Evolutionary conservation across 495 filamentous ascomycete species (phyloP).

Genomic region (Platismatia glauca): DNA sequence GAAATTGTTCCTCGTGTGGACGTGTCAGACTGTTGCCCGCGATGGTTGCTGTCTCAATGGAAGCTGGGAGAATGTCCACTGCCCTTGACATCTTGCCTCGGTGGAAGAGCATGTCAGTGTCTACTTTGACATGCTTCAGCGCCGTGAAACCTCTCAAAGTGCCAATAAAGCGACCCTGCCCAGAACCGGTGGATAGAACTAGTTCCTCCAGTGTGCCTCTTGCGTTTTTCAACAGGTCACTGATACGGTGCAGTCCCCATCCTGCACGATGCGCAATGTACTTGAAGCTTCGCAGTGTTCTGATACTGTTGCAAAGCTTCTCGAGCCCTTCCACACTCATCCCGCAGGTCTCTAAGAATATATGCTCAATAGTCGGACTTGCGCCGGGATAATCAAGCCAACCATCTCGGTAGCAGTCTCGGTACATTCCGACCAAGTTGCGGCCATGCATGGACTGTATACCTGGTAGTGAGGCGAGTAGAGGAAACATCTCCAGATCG

Average conservation of each 20-base stretch:
- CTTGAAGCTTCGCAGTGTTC: slow-evolving; percentile 13
- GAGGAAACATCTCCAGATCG: slow-evolving; percentile 20
- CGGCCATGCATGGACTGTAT: slow-evolving; percentile 17
- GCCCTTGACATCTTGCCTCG: slow-evolving; percentile 19
- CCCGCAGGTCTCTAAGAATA: slow-evolving; percentile 20
- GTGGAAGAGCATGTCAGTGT: slow-evolving; percentile 19
- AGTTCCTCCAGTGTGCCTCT: slow-evolving; percentile 15
- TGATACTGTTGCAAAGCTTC: slow-evolving; percentile 16
- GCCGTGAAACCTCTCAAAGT: slow-evolving; percentile 18
- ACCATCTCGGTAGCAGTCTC: slow-evolving; percentile 22
- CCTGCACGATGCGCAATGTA: slow-evolving; percentile 21
- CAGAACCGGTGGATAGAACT: slow-evolving; percentile 18
- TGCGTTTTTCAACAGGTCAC: slow-evolving; percentile 17
- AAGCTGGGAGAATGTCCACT: slow-evolving; percentile 19
- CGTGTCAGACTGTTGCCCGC: slow-evolving; percentile 21
- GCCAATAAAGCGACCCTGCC: slow-evolving; percentile 17
- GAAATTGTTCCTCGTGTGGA: slow-evolving; percentile 14
- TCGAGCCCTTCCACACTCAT: slow-evolving; percentile 24
- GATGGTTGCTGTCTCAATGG: slow-evolving; percentile 18
- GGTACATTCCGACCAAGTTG: slow-evolving; percentile 21
- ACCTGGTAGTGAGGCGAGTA: slow-evolving; percentile 19
- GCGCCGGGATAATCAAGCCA: slow-evolving; percentile 23
- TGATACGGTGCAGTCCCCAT: slow-evolving; percentile 18
- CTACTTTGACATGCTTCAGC: slow-evolving; percentile 17
- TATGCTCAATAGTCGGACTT: slow-evolving; percentile 17